Percentiles rank a stretch among this genome's conserved stretches.
These are phyloP conservation scores for Fusarium sp. DNA, from an alignment of 2,329 filamentous ascomycete genomes.

Conservation along the genomic window DNA sequence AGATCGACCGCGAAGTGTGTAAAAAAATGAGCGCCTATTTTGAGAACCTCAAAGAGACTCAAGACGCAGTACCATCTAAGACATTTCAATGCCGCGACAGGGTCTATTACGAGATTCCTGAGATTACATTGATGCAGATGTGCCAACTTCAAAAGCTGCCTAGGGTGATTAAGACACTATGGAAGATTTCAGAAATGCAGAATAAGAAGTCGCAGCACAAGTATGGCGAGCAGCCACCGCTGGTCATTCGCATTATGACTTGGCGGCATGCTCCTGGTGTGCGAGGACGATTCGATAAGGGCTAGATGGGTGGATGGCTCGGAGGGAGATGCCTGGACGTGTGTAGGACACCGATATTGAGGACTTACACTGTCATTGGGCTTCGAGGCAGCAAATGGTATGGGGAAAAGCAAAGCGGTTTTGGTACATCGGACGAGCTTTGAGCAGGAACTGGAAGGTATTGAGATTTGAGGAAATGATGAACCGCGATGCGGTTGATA, in stretches of 20 bases:
- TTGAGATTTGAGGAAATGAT: no score
- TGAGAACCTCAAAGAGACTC: not conserved
- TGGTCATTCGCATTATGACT: conserved; percentile 7
- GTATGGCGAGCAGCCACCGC: not conserved
- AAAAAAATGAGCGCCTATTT: not conserved
- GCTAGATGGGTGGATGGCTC: no score
- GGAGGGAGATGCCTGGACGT: no score
- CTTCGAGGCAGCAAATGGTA: no score
- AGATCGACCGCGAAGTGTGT: not conserved
- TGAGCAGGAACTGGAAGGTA: no score
- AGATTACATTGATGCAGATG: not conserved
- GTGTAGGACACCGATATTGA: no score
- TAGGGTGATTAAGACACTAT: not conserved
- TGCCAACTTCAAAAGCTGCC: not conserved
- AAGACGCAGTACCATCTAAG: not conserved
- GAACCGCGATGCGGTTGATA: no score
- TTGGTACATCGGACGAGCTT: no score
- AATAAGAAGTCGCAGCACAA: not conserved
- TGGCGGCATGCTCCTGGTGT: not conserved
- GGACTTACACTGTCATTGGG: no score
- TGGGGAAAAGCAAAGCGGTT: no score
- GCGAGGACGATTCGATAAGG: not conserved
- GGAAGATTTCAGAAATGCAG: not conserved
- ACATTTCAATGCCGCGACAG: not conserved
- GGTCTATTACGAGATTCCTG: conserved; percentile 1